Evolutionary conservation across 495 filamentous ascomycete genomes (phyloP), one percentile per base, ranked within the genome.

Genomic region (Penicillium maclennaniae): DNA sequence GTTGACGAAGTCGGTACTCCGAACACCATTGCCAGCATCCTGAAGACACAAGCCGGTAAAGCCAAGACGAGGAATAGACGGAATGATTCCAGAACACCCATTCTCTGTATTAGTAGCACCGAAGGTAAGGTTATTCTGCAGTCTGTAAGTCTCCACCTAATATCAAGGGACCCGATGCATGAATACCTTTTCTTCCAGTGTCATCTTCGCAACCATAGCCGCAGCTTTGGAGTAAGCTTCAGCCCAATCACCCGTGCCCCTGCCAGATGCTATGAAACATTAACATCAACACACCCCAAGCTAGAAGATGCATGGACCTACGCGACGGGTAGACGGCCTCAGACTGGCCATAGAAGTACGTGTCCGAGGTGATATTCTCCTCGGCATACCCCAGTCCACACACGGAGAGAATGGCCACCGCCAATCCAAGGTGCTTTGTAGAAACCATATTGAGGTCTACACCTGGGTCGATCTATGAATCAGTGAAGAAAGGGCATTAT

Each of bases 1-100:
- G 52, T 79, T 84, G 25, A 83, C 84, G 60, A 82, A 80, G 53
- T 87, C 83, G 0, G 82, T 81, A 17, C 55, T 69, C 3, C 83
- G 68, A 21, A 87, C 66, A 16, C 83, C 84, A 54, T 85, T 80
- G 0, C 81, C 82, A 3, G 82, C 83, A 65, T 89, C 84, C 16
- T 72, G 69, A 0, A 89, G 71, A 58, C 84, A 87, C 37, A 87
- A 62, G 7, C 86, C 86, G 0, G 80, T 73, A 53, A 83, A 87
- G 1, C 62, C 65, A 5, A 87, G 70, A 8, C 84, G 70, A 0
- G 77, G 72, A 23, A 86, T 69, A 6, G 71, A 66, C 4, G 66
- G 69, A 9, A 73, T 79, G 43, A 72, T 77, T 19, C 83, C 82
- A 31, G 73, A 70, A 55, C 83, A 86, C 8, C 66, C 58, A 28